These are phyloP conservation scores for Xylaria acuta DNA, from an alignment of 495 filamentous ascomycete genomes.

Conservation along the genomic window DNA sequence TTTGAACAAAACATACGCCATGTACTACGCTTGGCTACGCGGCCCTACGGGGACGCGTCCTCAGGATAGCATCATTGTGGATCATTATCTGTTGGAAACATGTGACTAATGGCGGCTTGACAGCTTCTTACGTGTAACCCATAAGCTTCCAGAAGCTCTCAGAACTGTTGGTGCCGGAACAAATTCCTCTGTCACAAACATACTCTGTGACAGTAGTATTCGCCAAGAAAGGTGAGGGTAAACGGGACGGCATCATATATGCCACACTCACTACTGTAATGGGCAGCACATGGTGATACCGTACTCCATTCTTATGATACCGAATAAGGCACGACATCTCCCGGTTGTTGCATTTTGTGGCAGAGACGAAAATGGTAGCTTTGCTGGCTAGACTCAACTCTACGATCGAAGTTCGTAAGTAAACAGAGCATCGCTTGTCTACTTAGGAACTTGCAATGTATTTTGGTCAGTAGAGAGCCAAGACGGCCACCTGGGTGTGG, in stretches of 20 bases:
- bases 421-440: not conserved
- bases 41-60: slow-evolving; percentile 1
- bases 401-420: not conserved
- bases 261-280: not conserved
- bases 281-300: not conserved
- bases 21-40: slow-evolving; percentile 8
- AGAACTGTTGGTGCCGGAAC: not conserved
- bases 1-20: not conserved
- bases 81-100: not conserved
- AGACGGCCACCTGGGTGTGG: not conserved
- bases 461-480: not conserved
- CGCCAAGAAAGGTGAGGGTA: not conserved
- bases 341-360: not conserved
- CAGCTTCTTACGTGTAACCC: not conserved
- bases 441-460: not conserved
- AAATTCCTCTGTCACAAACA: not conserved
- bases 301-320: not conserved
- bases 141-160: slow-evolving; percentile 4
- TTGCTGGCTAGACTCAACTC: not conserved
- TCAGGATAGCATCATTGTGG: not conserved
- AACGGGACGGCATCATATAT: not conserved
- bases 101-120: not conserved
- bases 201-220: not conserved
- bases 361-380: not conserved
- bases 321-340: not conserved